Conservation (phyloP, 352 stramenopile species). For the Pythium aphanidermatum region DNA sequence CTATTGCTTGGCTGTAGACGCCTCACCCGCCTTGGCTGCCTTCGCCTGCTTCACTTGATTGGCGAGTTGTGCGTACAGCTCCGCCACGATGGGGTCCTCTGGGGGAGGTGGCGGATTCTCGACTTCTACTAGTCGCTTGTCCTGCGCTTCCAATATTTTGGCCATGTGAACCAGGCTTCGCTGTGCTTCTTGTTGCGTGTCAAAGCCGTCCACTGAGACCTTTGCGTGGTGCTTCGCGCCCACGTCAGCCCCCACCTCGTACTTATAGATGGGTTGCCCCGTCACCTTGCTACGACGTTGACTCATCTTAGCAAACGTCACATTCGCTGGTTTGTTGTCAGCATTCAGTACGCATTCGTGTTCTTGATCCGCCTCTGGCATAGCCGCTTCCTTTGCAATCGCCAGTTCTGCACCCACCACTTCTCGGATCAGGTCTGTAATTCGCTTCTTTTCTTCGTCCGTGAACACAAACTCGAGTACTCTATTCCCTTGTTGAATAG, state of each 20-base stretch:
- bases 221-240: constrained; percentile 11
- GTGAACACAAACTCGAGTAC: too few relatives aligned
- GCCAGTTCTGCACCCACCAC: constrained; percentile 2
- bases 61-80: constrained; percentile 15
- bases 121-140: not conserved
- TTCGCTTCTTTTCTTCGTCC: too few relatives aligned
- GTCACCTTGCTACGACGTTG: constrained; percentile 12
- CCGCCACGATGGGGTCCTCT: constrained; percentile 13
- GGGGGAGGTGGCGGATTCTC: constrained; percentile 8
- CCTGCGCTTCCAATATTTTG: not conserved
- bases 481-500: constrained; percentile 4
- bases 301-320: too few relatives aligned
- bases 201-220: constrained; percentile 13
- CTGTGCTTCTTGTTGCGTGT: constrained; percentile 1
- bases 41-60: constrained; percentile 11
- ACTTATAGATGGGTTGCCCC: constrained; percentile 10
- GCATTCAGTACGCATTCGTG: too few relatives aligned
- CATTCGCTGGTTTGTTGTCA: too few relatives aligned
- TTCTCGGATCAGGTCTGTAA: too few relatives aligned
- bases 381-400: too few relatives aligned
- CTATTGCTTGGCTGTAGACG: too few relatives aligned
- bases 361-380: too few relatives aligned
- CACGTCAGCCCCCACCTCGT: constrained; percentile 8
- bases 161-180: constrained; percentile 6
- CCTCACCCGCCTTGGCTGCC: not conserved